Evolutionary conservation across 2,329 filamentous ascomycete genomes (phyloP), one percentile per base, ranked within the genome.

Genomic region (Cercospora zeae-maydis): DNA sequence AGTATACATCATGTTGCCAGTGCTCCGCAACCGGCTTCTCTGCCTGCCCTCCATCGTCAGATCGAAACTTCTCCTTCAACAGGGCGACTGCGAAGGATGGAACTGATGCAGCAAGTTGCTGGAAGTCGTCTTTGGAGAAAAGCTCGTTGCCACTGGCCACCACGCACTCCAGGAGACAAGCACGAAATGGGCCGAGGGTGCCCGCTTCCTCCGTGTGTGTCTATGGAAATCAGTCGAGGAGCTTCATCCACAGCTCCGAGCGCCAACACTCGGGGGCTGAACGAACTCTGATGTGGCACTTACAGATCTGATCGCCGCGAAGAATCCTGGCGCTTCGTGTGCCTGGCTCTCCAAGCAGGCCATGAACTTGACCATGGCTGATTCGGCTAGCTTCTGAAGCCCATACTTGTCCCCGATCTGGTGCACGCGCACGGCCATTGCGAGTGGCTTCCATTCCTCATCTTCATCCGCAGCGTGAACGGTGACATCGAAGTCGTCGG

Each of bases 401-500:
- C 19, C 21, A 33, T 51, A 61, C 61, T 63, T 63, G 30, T 63
- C 54, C 1, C 19, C 61, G 2, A 59, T 33, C 1, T 2, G 21
- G 10, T 51, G 16, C 8, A 63, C 47, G 9, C 37, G 61, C 11
- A 52, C 31, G 10, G 34, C 58, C 36, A 63, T 53, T 1, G 56
- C 8, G n/a, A 63, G n/a, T 6, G 57, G 19, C 4, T 47, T 6
- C 10, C 36, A 34, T 31, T 27, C 27, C 4, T 47, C 42, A 1
- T 54, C 16, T 1, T 61, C 27, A 1, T 30, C 42, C 3, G 37
- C 21, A 10, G 34, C 13, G 13, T 36, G 16, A 5, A 8, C n/a
- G n/a, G 16, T 16, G 27, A 61, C 60, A 24, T 61, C 47, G 47
- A 58, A 63, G 36, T 58, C 37, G 11, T 13, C 47, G 3, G 56